Conservation (phyloP, 257 asterid genomes). For the Datura wrightii region DNA sequence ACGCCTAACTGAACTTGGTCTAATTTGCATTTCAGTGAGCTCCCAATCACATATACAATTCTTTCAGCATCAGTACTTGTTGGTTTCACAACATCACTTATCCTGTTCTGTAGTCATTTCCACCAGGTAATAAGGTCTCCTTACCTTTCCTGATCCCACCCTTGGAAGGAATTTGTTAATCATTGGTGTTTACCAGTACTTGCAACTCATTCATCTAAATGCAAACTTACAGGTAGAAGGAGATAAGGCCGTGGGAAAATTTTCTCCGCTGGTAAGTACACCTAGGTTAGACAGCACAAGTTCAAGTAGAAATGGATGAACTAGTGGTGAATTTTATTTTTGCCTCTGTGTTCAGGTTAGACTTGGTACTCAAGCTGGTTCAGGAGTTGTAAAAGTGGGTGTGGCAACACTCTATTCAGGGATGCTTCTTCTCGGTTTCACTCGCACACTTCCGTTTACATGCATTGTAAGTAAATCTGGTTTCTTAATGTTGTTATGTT, state of each 20-base stretch:
- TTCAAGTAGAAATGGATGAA: conserved; percentile 7
- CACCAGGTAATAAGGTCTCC: conserved; percentile 69
- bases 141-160: not conserved
- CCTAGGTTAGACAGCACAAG: not conserved
- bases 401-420: conserved; percentile 58
- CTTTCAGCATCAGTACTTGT: conserved; percentile 81
- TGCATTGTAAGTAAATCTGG: conserved; percentile 55
- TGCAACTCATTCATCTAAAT: conserved; percentile 35
- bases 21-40: conserved; percentile 47
- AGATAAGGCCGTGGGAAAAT: conserved; percentile 73
- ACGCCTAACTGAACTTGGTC: conserved; percentile 20
- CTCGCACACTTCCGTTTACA: conserved; percentile 66
- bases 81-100: conserved; percentile 82
- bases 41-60: conserved; percentile 60
- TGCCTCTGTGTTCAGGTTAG: conserved; percentile 58
- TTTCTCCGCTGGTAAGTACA: conserved; percentile 77
- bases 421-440: conserved; percentile 60
- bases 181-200: not conserved
- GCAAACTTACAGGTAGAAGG: conserved; percentile 59
- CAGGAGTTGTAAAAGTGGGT: conserved; percentile 62
- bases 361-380: conserved; percentile 72
- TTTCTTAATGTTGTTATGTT: not conserved
- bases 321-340: conserved; percentile 17
- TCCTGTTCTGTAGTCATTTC: conserved; percentile 94
- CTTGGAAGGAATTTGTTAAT: not conserved